Percentiles rank a stretch among this genome's conserved stretches.
Conservation (phyloP, 2,329 filamentous ascomycete genomes). For the Sporothrix globosa region DNA sequence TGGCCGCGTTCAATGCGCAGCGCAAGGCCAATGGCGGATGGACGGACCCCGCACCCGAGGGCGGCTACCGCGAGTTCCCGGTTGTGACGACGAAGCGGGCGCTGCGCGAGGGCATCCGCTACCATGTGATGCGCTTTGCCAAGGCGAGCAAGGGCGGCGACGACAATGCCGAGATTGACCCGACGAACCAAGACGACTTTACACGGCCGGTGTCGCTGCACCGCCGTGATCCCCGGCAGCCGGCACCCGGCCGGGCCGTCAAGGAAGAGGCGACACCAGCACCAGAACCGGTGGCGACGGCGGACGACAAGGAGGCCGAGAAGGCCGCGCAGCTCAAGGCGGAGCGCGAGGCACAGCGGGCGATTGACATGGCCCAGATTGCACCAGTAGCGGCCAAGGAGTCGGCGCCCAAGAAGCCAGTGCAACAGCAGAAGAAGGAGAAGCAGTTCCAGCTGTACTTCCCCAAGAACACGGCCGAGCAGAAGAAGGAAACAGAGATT, state of each 20-base stretch:
- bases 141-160: slow-evolving; percentile 60
- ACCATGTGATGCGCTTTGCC: slow-evolving; percentile 82
- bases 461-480: slow-evolving; percentile 78
- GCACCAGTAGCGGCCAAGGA: slow-evolving; percentile 77
- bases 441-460: slow-evolving; percentile 79
- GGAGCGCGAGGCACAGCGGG: slow-evolving; percentile 82
- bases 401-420: slow-evolving; percentile 48
- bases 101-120: slow-evolving; percentile 75
- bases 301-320: slow-evolving; percentile 64
- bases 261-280: slow-evolving; percentile 57
- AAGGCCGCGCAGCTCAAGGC: slow-evolving; percentile 70
- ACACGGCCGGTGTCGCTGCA: slow-evolving; percentile 86
- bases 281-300: slow-evolving; percentile 46
- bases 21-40: slow-evolving; percentile 59
- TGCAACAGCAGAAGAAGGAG: slow-evolving; percentile 68
- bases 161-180: slow-evolving; percentile 61
- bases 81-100: slow-evolving; percentile 82
- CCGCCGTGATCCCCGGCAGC: slow-evolving; percentile 79
- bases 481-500: slow-evolving; percentile 70
- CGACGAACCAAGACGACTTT: slow-evolving; percentile 73
- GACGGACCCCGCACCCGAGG: slow-evolving; percentile 54
- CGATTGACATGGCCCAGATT: slow-evolving; percentile 88
- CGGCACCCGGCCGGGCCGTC: slow-evolving; percentile 63
- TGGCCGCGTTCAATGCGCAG: slow-evolving; percentile 47
- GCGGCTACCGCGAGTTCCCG: slow-evolving; percentile 57